Conservation (phyloP, 495 filamentous ascomycete species). For the Endocarpon pusillum region DNA sequence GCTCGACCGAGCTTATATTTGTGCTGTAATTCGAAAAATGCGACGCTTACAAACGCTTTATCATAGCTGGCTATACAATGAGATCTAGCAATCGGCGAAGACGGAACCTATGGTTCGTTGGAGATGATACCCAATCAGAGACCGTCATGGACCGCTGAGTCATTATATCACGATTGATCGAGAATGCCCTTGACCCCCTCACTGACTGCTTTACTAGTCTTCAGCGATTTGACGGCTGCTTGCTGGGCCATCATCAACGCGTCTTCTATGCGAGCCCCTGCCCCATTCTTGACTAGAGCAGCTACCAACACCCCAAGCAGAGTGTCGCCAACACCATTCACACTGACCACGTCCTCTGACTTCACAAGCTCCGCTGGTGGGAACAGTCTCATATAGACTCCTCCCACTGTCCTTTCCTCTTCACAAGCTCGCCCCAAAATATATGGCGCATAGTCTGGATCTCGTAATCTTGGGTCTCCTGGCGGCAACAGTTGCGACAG, state of each 20-base stretch:
- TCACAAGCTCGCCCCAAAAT: constrained; percentile 43
- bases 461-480: constrained; percentile 45
- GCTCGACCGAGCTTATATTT: too few species aligned
- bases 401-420: constrained; percentile 42
- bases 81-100: too few species aligned
- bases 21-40: too few species aligned
- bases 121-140: too few species aligned
- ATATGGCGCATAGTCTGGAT: constrained; percentile 42
- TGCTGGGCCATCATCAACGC: constrained; percentile 40
- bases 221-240: constrained; percentile 60
- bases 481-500: constrained; percentile 48
- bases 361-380: constrained; percentile 44
- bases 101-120: too few species aligned
- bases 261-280: constrained; percentile 17
- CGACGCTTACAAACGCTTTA: too few species aligned
- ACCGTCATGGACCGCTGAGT: too few species aligned
- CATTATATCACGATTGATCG: too few species aligned
- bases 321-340: constrained; percentile 91
- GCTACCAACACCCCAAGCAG: constrained; percentile 69
- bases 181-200: too few species aligned
- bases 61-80: too few species aligned
- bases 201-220: too few species aligned
- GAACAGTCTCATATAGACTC: constrained; percentile 74
- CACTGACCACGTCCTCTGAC: constrained; percentile 52
- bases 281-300: constrained; percentile 31